Conservation (phyloP, 2,329 filamentous ascomycete genomes). For the Pseudocercospora musae region DNA sequence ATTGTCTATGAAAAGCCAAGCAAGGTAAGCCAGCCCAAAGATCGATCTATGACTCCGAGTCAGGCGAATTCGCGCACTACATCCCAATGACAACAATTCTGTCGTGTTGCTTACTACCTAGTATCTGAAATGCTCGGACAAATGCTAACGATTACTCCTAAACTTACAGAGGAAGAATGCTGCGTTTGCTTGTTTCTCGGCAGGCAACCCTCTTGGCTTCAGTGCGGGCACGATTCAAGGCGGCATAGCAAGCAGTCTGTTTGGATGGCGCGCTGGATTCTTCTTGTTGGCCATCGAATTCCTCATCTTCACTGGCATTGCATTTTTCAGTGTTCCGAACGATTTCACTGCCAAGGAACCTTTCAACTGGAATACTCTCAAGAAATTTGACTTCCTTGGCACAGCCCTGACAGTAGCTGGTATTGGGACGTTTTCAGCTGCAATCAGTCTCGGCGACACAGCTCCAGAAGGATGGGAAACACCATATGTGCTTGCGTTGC, state of each 20-base stretch:
- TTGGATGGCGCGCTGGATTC: conserved; percentile 63
- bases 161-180: conserved; percentile 54
- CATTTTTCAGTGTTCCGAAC: conserved; percentile 60
- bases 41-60: no score
- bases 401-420: conserved; percentile 61
- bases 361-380: conserved; percentile 48
- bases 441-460: conserved; percentile 54
- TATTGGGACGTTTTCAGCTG: conserved; percentile 62
- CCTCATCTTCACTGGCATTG: conserved; percentile 55
- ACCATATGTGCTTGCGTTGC: conserved; percentile 59
- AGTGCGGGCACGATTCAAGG: conserved; percentile 59
- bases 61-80: no score
- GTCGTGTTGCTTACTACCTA: no score
- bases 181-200: conserved; percentile 61
- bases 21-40: conserved; percentile 24
- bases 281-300: conserved; percentile 63
- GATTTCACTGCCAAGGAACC: conserved; percentile 49
- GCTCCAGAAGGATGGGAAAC: conserved; percentile 62
- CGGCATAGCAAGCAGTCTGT: conserved; percentile 59
- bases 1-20: conserved; percentile 60
- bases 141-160: no score
- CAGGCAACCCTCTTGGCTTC: conserved; percentile 57
- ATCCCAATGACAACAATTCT: no score
- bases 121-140: no score
- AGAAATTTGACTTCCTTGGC: conserved; percentile 60